Evolutionary conservation across 371 early-diverging fungal genomes (phyloP), one percentile per base, ranked within the genome.

Genomic region (Mucor plumbeus): DNA sequence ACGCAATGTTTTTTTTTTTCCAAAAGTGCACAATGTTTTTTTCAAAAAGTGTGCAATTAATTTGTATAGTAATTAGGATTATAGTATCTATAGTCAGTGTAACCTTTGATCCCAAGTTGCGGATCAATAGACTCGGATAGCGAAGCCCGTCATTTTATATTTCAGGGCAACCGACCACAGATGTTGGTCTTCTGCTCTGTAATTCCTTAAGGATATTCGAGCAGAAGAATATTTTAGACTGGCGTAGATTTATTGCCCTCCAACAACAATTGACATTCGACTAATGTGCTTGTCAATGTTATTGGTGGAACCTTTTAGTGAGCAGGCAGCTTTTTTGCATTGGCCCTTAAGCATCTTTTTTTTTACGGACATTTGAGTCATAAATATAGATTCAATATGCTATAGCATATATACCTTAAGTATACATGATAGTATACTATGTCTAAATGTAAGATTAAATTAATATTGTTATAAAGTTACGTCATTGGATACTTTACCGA

Each of bases 201-300:
- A 26, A 50, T 26, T 50, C 50, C 21, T 50, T 50, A 50, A 50
- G 50, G 50, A 50, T 50, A 50, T 50, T 50, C 26, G 50, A 50
- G 21, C 50, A 50, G 50, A 50, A 50, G 50, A 50, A 21, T 19
- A 50, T 50, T 21, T 50, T 26, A 50, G 21, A 50, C 17, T 26
- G 50, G 13, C 26, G 26, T 21, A 50, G 17, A 50, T 21, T 50
- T 9, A 21, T 26, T 21, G 10, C 13, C 26, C 9, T 50, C 50
- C 26, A 21, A 10, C 50, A 11, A 21, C 50, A 26, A 21, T 26
- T 26, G 50, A 8, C 21, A 21, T 3, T 1, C 4, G 11, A 10
- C 26, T 21, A 3, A 4, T 26, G 38, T 38, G 4, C 38, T 1
- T 38, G 38, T 7, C 38, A 38, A 38, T 50, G 21, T 10, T 26